Evolutionary conservation across 345 rosid species (phyloP).

Genomic region (Euphorbia lathyris): DNA sequence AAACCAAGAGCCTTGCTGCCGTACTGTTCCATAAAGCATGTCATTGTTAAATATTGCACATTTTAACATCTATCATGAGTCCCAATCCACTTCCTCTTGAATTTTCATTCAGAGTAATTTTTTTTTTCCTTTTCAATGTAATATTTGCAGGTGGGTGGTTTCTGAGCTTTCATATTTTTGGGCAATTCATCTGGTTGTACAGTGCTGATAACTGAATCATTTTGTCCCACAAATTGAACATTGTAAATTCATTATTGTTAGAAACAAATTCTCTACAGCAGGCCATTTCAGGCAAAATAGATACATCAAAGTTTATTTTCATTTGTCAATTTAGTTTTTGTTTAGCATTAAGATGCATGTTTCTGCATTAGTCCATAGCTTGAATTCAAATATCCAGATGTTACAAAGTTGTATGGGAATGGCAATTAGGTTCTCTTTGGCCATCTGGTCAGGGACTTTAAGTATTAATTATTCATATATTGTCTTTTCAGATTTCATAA

Average conservation of each 20-base stretch:
- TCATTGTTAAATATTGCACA: neutral
- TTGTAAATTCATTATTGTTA: constrained; percentile 25
- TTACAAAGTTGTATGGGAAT: no score
- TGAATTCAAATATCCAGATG: no score
- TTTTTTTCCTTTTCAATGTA: no score
- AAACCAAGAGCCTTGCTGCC: no score
- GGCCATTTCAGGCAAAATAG: constrained; percentile 5
- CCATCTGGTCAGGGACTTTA: no score
- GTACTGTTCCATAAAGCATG: neutral
- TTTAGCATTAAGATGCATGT: neutral
- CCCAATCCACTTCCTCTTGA: neutral
- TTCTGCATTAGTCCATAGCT: no score
- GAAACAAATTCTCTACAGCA: constrained; percentile 12
- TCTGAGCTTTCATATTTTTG: constrained; percentile 11
- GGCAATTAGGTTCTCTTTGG: no score
- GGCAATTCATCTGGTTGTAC: constrained; percentile 34
- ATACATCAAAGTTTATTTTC: neutral
- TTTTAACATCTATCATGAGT: neutral
- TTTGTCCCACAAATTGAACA: constrained; percentile 16
- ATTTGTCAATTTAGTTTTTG: no score
- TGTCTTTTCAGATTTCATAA: no score
- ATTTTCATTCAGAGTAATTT: neutral
- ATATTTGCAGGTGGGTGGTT: constrained; percentile 30
- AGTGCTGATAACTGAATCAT: constrained; percentile 24
- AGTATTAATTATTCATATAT: no score